Percentiles rank a stretch among this genome's conserved stretches.
Evolutionary conservation across 2,329 filamentous ascomycete genomes (phyloP).

Genomic region (Fusarium sp.): DNA sequence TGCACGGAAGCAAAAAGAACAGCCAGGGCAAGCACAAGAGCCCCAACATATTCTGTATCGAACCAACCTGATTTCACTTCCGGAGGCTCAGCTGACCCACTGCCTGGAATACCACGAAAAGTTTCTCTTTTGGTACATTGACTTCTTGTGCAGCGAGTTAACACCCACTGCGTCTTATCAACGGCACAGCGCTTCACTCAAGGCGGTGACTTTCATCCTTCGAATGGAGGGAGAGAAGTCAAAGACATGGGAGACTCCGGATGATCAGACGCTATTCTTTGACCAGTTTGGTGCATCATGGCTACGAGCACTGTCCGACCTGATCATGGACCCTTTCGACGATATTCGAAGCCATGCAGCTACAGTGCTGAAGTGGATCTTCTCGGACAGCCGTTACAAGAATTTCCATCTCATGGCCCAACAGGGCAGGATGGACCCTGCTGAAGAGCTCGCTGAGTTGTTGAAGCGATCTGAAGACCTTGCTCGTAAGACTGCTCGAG

Average conservation of each 20-base stretch:
- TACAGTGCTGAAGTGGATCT: constrained; percentile 61
- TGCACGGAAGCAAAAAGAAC: constrained; percentile 51
- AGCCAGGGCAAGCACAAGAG: constrained; percentile 20
- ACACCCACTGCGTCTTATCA: constrained; percentile 88
- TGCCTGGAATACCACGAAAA: constrained; percentile 63
- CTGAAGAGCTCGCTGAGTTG: constrained; percentile 58
- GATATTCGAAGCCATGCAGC: constrained; percentile 78
- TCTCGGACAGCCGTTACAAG: constrained; percentile 54
- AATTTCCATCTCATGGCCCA: constrained; percentile 38
- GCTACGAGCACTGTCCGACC: constrained; percentile 76
- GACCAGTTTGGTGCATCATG: constrained; percentile 61
- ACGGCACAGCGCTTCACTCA: constrained; percentile 84
- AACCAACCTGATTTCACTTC: constrained; percentile 54
- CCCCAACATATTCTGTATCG: constrained; percentile 51
- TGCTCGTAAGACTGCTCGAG: constrained; percentile 79
- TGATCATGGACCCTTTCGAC: constrained; percentile 90
- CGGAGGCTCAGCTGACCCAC: constrained; percentile 51
- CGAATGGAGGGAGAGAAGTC: constrained; percentile 72
- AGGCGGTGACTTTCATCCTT: constrained; percentile 74
- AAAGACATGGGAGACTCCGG: constrained; percentile 53
- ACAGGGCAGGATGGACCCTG: constrained; percentile 24
- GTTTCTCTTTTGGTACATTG: constrained; percentile 80
- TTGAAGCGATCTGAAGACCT: constrained; percentile 64
- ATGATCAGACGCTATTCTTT: constrained; percentile 55
- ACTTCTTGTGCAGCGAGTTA: constrained; percentile 79